Base-by-base conservation (phyloP, 2,329 filamentous ascomycete genomes). In the Reticulascus tulasneorum region DNA sequence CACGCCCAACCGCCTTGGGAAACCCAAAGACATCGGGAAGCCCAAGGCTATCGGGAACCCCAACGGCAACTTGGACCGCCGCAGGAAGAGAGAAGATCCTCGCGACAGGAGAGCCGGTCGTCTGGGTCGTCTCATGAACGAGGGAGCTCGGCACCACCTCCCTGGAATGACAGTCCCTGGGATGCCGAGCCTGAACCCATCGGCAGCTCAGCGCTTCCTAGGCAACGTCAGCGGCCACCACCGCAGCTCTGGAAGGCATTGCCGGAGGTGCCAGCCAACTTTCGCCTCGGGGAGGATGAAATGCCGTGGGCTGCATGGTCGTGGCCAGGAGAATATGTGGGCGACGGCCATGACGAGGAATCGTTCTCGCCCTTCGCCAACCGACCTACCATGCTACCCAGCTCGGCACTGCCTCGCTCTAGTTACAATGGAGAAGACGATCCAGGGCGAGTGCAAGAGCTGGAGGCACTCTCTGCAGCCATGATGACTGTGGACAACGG, bases 401-500 rank as follows among this genome's bases (percentile, higher is more conserved):
- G n/a, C n/a, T n/a, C n/a, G n/a, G n/a, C n/a, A n/a, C n/a, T n/a
- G n/a, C n/a, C n/a, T n/a, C n/a, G n/a, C n/a, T n/a, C n/a, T n/a
- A n/a, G 28, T 30, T 11, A 30, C 28, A 6, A 12, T 20, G 15
- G 28, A 30, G 24, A 37, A 17, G 42, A 45, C 9, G 44, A 45
- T 9, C 18, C 39, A 6, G 34, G 25, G 8, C 33, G 38, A 21
- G 33, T 27, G 23, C 22, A 23, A 19, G 67, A 75, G 28, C 63
- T 75, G 4, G 69, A 69, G 36, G 62, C 67, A 1, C 56, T 77
- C 5, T 72, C 70, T 9, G 63, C 65, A 5, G 73, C 73, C 23
- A 66, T 77, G 63, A 66, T 76, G 58, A 76, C 73, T 3, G 67
- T 77, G 4, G 73, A 77, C 47, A 77, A 75, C 46, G 73, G 73